Conservation (phyloP, 352 stramenopile species). For the Phytophthora cryptogea region DNA sequence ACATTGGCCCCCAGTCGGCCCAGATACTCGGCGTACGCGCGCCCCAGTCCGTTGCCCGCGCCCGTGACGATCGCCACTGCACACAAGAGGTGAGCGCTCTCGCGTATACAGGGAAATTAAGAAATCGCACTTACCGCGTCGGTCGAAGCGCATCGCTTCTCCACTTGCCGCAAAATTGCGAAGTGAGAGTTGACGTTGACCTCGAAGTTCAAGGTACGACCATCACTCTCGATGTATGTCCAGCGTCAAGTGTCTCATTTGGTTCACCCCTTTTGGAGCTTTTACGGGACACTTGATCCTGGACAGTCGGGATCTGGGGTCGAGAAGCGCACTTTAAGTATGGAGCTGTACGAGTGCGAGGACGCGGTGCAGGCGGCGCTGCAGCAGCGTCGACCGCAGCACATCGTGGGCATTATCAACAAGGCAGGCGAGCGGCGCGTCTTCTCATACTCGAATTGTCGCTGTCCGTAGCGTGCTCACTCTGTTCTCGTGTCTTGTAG, state of each 20-base stretch:
- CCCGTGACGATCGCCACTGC: slow-evolving; percentile 88
- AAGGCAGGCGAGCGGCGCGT: slow-evolving; percentile 39
- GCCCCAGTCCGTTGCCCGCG: slow-evolving; percentile 82
- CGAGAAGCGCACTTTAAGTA: slow-evolving; percentile 10
- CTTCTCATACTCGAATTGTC: slow-evolving; percentile 9
- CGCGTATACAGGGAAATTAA: not conserved
- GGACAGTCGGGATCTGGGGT: slow-evolving; percentile 14
- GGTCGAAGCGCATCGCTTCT: slow-evolving; percentile 56
- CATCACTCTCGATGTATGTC: not conserved
- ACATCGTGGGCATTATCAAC: slow-evolving; percentile 81
- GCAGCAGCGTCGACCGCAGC: slow-evolving; percentile 63
- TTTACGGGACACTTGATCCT: slow-evolving; percentile 5
- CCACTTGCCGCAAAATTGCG: not conserved
- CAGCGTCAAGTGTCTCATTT: not conserved
- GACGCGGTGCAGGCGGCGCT: slow-evolving; percentile 78
- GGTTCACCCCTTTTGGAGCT: no score
- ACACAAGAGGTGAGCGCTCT: not conserved
- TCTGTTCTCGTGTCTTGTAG: slow-evolving; percentile 20
- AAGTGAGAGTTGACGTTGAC: slow-evolving; percentile 7
- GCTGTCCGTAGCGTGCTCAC: not conserved
- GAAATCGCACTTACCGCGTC: slow-evolving; percentile 33
- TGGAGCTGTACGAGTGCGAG: slow-evolving; percentile 83
- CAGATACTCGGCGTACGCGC: slow-evolving; percentile 83
- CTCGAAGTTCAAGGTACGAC: slow-evolving; percentile 11
- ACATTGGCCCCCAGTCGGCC: slow-evolving; percentile 67